These are phyloP conservation scores for Auricularia sp. DNA, from an alignment of 768 basidiomycete genomes.

Conservation along the genomic window DNA sequence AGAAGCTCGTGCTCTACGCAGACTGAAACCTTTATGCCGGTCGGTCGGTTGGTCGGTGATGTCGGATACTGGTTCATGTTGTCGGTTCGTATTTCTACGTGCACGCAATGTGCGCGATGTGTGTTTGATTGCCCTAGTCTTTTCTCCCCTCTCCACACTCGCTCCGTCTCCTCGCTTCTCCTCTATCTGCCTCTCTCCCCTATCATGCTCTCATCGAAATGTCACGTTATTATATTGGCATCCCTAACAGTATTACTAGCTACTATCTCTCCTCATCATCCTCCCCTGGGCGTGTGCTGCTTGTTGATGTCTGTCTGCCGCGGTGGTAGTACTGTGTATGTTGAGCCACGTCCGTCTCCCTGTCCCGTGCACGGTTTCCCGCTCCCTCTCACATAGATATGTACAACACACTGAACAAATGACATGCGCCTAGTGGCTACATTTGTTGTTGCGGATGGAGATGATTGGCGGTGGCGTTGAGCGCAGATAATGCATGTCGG, in stretches of 20 bases:
- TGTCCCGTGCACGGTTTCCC: not conserved
- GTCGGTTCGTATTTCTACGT: not conserved
- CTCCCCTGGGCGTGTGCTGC: not conserved
- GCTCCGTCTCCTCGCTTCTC: too few relatives aligned
- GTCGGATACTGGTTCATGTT: not conserved
- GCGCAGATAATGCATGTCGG: too few relatives aligned
- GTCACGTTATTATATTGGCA: not conserved
- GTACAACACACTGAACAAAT: not conserved
- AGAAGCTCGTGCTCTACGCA: slow-evolving; percentile 77
- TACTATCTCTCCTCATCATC: not conserved
- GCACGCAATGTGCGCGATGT: not conserved
- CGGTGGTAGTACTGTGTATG: not conserved
- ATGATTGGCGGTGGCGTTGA: too few relatives aligned
- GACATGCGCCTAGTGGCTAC: too few relatives aligned
- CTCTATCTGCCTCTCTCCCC: too few relatives aligned
- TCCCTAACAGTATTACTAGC: not conserved
- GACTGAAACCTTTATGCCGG: slow-evolving; percentile 30
- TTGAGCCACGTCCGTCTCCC: not conserved
- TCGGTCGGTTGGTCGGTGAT: not conserved
- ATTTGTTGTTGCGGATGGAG: too few relatives aligned
- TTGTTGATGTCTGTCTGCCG: not conserved
- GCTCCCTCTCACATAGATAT: not conserved
- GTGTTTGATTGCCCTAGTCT: not conserved
- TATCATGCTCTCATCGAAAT: too few relatives aligned
- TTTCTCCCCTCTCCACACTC: not conserved